These are phyloP conservation scores for Aspergillus pseudotamarii DNA, from an alignment of 2,329 filamentous ascomycete species.

Conservation along the genomic window DNA sequence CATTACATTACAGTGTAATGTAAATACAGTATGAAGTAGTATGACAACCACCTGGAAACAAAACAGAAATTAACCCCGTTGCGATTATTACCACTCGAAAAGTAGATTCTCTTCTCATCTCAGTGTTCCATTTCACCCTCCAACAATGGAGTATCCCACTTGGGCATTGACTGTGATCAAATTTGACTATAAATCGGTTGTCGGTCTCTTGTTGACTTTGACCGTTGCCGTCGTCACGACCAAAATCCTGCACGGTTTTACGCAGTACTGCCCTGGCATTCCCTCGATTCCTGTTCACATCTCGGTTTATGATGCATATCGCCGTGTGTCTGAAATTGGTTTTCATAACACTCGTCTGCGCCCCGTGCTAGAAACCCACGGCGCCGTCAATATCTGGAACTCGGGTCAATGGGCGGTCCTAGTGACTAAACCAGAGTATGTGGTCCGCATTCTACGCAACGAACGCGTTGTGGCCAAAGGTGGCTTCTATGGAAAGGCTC, in stretches of 20 bases:
- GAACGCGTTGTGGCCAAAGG: conserved; percentile 35
- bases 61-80: neutral
- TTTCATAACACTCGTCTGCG: conserved; percentile 31
- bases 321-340: neutral
- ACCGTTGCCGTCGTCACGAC: neutral
- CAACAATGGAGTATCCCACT: neutral
- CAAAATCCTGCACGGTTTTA: neutral
- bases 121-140: neutral
- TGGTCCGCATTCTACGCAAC: conserved; percentile 44
- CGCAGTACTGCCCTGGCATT: neutral
- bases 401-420: conserved; percentile 54
- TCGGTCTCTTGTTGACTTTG: neutral
- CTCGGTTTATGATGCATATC: neutral
- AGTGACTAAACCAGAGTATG: conserved; percentile 47
- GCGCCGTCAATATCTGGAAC: conserved; percentile 55
- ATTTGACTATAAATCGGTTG: neutral
- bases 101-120: neutral
- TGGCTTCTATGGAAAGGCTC: conserved; percentile 48
- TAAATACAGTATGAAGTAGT: neutral
- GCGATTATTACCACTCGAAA: neutral
- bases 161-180: neutral
- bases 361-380: conserved; percentile 28
- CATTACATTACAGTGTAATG: neutral
- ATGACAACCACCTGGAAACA: no score
- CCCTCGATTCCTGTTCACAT: neutral